Evolutionary conservation across 192 early-diverging fungal species (phyloP).

Genomic region (Entomortierella parvispora): DNA sequence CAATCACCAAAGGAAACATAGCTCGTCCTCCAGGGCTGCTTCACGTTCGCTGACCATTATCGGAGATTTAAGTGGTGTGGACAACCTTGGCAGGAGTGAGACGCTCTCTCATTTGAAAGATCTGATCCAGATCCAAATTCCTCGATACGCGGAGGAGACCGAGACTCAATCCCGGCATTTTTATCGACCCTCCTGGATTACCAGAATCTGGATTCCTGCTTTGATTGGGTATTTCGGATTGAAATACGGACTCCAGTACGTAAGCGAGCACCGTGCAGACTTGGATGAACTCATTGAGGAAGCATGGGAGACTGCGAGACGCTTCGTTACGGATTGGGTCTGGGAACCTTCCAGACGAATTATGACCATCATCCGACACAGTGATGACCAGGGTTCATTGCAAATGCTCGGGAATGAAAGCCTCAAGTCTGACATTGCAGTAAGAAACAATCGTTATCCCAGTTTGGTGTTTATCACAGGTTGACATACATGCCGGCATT

Average conservation of each 20-base stretch:
- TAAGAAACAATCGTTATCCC: conserved; percentile 29
- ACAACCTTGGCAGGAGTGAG: conserved; percentile 6
- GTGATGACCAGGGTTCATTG: conserved; percentile 72
- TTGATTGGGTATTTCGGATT: conserved; percentile 53
- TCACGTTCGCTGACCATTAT: conserved; percentile 33
- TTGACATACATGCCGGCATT: no score
- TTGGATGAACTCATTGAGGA: conserved; percentile 60
- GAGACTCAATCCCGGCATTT: conserved; percentile 51
- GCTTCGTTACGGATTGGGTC: conserved; percentile 84
- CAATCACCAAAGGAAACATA: conserved; percentile 14
- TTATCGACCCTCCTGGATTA: conserved; percentile 63
- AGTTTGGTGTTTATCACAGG: no score
- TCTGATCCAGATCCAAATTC: conserved; percentile 44
- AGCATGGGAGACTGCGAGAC: conserved; percentile 62
- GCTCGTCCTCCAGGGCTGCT: conserved; percentile 12
- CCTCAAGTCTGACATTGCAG: conserved; percentile 80
- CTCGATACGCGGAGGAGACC: conserved; percentile 46
- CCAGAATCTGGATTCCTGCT: conserved; percentile 78
- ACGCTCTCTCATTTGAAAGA: conserved; percentile 37
- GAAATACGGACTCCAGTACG: conserved; percentile 56
- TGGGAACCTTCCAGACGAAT: conserved; percentile 76
- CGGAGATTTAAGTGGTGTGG: conserved; percentile 27
- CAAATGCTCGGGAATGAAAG: conserved; percentile 80
- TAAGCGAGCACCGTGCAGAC: conserved; percentile 60
- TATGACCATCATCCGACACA: conserved; percentile 84